Conservation (phyloP, 164 flowering plant species). For the Dillenia turbinata region DNA sequence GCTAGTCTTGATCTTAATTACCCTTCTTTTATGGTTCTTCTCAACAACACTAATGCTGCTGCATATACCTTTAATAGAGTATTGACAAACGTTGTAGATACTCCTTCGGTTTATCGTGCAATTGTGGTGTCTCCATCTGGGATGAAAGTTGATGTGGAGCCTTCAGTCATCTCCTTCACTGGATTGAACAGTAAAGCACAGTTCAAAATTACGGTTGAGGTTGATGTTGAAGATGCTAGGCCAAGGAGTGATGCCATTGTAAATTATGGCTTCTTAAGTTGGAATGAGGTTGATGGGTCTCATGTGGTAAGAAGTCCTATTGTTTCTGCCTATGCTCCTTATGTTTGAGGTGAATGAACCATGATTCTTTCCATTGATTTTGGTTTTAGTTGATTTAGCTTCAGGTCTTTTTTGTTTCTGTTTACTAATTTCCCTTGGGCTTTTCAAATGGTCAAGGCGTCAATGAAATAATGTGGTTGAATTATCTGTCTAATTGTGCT, state of each 20-base stretch:
- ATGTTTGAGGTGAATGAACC: too few species aligned
- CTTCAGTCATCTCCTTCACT: conserved; percentile 4
- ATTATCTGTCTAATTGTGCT: too few species aligned
- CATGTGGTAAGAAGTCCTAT: conserved; percentile 7
- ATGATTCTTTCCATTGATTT: too few species aligned
- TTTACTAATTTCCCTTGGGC: too few species aligned
- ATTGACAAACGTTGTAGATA: conserved; percentile 14
- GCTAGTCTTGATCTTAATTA: conserved; percentile 17
- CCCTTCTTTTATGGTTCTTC: conserved; percentile 25
- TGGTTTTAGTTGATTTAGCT: too few species aligned
- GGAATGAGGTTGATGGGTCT: conserved; percentile 4
- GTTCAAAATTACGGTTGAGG: conserved; percentile 6
- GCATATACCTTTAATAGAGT: conserved; percentile 13
- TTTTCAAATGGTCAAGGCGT: too few species aligned
- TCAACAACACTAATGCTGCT: conserved; percentile 17
- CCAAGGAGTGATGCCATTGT: not conserved
- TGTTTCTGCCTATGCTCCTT: conserved; percentile 2
- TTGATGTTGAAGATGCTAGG: not conserved
- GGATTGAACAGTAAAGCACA: conserved; percentile 9
- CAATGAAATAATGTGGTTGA: too few species aligned
- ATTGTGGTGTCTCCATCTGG: conserved; percentile 11
- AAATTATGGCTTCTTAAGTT: conserved; percentile 3
- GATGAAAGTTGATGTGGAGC: conserved; percentile 9
- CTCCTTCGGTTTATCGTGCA: conserved; percentile 12
- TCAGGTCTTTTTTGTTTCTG: too few species aligned